These are phyloP conservation scores for Talaromyces trachyspermus DNA, from an alignment of 495 filamentous ascomycete species.

Conservation along the genomic window DNA sequence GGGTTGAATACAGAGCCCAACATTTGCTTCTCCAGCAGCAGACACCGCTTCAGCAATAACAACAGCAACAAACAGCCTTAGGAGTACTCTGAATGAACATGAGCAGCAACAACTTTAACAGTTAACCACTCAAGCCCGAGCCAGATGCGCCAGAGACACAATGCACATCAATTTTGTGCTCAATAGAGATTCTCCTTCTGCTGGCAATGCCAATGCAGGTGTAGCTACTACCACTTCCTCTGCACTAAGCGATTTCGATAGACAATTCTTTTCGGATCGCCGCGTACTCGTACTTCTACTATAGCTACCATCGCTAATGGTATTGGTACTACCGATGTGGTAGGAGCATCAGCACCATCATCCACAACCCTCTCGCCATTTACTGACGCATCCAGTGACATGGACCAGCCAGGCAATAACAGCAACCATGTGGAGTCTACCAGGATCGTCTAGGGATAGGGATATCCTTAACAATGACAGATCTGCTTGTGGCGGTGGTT, in stretches of 20 bases:
- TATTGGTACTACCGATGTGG: no score
- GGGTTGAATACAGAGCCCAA: no score
- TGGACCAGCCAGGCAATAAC: no score
- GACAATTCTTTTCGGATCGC: no score
- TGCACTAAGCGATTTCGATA: no score
- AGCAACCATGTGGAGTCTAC: slow-evolving; percentile 43
- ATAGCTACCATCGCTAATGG: no score
- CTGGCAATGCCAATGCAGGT: neutral
- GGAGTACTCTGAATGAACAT: neutral
- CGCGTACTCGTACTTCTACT: no score
- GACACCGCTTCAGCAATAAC: no score
- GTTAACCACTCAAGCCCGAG: neutral
- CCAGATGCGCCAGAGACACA: neutral
- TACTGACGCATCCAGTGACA: no score
- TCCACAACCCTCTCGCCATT: no score
- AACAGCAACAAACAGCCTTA: neutral
- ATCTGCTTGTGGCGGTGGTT: slow-evolving; percentile 58
- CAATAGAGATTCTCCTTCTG: neutral
- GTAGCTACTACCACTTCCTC: neutral
- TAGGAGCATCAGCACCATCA: no score
- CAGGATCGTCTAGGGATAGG: slow-evolving; percentile 57
- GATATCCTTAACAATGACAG: slow-evolving; percentile 53
- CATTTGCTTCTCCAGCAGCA: no score
- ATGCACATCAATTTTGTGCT: neutral
- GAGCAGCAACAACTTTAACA: neutral